Evolutionary conservation across 345 rosid genomes (phyloP).

Genomic region (Atalantia buxifolia): DNA sequence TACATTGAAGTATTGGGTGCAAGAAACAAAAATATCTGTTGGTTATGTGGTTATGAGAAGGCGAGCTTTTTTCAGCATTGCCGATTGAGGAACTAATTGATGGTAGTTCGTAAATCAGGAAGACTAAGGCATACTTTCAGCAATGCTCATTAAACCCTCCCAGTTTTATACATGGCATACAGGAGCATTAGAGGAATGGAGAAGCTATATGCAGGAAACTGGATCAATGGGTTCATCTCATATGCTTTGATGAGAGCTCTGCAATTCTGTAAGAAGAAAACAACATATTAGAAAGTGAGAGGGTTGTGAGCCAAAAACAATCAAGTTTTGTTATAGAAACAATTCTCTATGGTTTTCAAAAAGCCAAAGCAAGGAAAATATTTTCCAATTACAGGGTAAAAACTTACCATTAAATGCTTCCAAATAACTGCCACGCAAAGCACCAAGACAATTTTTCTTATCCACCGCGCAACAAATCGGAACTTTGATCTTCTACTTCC

Average conservation of each 20-base stretch:
- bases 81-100: no score
- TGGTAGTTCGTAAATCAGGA: not conserved
- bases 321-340: not conserved
- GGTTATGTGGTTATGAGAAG: not conserved
- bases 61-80: not conserved
- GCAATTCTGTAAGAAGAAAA: slow-evolving; percentile 52
- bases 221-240: slow-evolving; percentile 76
- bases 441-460: slow-evolving; percentile 51
- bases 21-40: not conserved
- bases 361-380: not conserved
- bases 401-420: slow-evolving; percentile 73
- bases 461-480: slow-evolving; percentile 34
- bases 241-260: slow-evolving; percentile 70
- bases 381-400: not conserved
- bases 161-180: slow-evolving; percentile 48
- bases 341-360: not conserved
- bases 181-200: slow-evolving; percentile 58
- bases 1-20: not conserved
- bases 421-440: slow-evolving; percentile 63
- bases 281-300: slow-evolving; percentile 4
- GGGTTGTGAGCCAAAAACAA: not conserved
- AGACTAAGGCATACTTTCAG: not conserved
- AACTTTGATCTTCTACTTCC: slow-evolving; percentile 27
- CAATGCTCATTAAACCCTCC: slow-evolving; percentile 21
- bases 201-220: slow-evolving; percentile 73